phyloP scores from a whole-genome alignment of 208 protist genomes.

The Wallacemonas sp. region DNA sequence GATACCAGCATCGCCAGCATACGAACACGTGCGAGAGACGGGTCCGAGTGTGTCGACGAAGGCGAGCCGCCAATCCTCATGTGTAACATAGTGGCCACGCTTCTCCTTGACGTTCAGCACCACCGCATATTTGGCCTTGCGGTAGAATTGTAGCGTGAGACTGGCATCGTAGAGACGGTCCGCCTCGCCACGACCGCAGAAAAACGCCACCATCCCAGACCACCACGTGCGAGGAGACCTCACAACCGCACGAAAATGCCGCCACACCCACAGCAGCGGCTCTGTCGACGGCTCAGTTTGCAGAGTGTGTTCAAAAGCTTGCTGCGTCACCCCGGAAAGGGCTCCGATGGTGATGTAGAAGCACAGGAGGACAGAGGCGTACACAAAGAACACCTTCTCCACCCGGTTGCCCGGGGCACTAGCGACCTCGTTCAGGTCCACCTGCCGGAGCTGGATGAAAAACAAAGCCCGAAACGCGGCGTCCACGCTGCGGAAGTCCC shows the following conservation, averaged over 20 bases:
- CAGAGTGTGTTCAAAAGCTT: not conserved
- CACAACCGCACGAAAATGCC: not conserved
- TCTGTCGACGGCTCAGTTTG: not conserved
- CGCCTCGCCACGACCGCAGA: not conserved
- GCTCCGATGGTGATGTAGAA: constrained; percentile 14
- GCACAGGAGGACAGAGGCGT: constrained; percentile 30
- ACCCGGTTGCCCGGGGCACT: not conserved
- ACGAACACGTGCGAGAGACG: not conserved
- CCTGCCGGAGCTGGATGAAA: constrained; percentile 37
- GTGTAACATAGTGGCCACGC: constrained; percentile 3
- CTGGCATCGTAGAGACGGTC: constrained; percentile 3
- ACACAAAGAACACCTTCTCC: constrained; percentile 25
- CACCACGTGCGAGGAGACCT: not conserved
- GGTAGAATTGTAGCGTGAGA: not conserved
- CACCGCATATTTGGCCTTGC: constrained; percentile 7
- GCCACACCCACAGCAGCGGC: constrained; percentile 2
- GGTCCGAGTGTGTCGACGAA: not conserved
- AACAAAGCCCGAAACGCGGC: constrained; percentile 26
- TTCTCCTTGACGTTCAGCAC: constrained; percentile 7
- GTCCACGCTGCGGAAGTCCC: constrained; percentile 37
- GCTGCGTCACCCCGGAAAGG: not conserved
- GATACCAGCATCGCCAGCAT: not conserved
- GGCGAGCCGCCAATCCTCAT: constrained; percentile 4
- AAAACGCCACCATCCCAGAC: not conserved
- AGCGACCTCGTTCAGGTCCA: constrained; percentile 28